Base-by-base conservation (phyloP, 2,329 filamentous ascomycete species). In the Cytospora mali region DNA sequence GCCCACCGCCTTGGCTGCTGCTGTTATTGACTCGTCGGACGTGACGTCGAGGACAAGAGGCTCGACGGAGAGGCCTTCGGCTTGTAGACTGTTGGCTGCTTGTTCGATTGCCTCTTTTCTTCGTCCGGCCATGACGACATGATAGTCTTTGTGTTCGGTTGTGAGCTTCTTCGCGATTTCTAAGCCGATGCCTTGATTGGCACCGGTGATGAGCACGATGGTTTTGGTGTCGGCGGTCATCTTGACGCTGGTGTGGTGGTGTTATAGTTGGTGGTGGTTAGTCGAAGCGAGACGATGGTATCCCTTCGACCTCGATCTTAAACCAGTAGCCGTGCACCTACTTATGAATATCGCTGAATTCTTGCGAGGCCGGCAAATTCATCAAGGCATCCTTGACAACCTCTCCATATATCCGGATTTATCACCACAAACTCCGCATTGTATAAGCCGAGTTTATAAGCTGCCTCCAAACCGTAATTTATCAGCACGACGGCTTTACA, bases 181-280 rank as follows among this genome's bases (percentile, higher is more conserved):
- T 64, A 76, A 77, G 55, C 79, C 78, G 23, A 80, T 75, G 52
- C 78, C 78, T 66, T 75, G 72, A 66, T 79, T 81, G 39, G 73
- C 76, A 7, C 77, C 77, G 6, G 75, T 76, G 51, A 79, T 69
- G 51, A 79, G 72, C 53, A 72, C 65, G 31, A 66, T 61, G 13
- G 56, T 64, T 39, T 60, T 60, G 23, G 58, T 49, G 42, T 64
- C 58, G 50, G 21, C 39, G 51, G 55, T 27, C 58, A 66, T 64
- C 6, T 52, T 59, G 25, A 55, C 6, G 6, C 28, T 14, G 9
- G 33, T 21, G 23, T 51, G 18, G 21, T 28, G 27, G 28, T 35
- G 35, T 28, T 33, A 51, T 42, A 33, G 50, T 11, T 56, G 35
- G 49, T 10, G 50, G n/a, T n/a, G 16, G 29, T 55, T 48, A 53